Evolutionary conservation across 768 basidiomycete species (phyloP), one percentile per base, ranked within the genome.

Genomic region (Tylopilus sp.): DNA sequence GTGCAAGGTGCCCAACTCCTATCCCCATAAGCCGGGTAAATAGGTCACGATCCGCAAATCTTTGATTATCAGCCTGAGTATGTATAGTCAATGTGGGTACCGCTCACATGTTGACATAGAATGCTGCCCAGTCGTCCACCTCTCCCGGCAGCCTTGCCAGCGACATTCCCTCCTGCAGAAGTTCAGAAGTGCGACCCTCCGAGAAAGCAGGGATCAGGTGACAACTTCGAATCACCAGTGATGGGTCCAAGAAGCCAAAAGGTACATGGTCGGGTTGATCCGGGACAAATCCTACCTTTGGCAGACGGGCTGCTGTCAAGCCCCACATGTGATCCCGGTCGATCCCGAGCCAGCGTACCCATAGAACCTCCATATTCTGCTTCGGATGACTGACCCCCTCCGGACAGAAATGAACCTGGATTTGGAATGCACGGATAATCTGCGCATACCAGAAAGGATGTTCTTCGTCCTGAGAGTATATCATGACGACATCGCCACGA

Each of bases 391-490:
- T 21, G 2, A 37, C 7, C 6, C n/a, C 46, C 6, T 26, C 33
- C 25, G 6, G 31, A 34, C 10, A 33, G 24, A 33, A 34, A 11
- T 9, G 17, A 3, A 46, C 45, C 31, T 46, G 16, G 17, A 46
- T 24, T 5, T 34, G 45, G 17, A 46, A 46, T 34, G 31, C 33
- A n/a, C 19, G 13, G 5, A 44, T n/a, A 3, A 44, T 22, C n/a
- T 13, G 17, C 7, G 45, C 33, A n/a, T 26, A 28, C 22, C 63
- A 64, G 45, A 55, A 67, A 0, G 59, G 61, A 45, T 66, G 58
- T 8, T 26, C n/a, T 3, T 25, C 28, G 12, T 59, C 57, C 5
- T 55, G 24, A 3, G 13, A 46, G 0, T 33, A 34, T 13, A 45
- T 40, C 63, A 66, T 60, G n/a, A 66, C 33, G 19, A 51, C 36